phyloP scores from a whole-genome alignment of 2,329 filamentous ascomycete genomes.

The Fusarium globosum region DNA sequence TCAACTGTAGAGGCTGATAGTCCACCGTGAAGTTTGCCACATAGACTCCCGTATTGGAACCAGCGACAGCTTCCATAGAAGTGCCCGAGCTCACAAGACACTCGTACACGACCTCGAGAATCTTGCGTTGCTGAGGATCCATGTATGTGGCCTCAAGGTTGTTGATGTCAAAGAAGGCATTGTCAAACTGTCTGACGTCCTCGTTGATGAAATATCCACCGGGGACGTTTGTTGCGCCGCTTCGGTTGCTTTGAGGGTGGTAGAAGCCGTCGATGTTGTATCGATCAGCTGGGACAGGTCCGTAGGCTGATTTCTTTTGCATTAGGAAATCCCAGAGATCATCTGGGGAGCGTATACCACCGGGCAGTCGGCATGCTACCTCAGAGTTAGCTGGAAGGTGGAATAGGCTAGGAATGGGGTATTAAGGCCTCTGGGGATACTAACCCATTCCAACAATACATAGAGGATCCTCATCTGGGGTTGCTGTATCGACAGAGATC shows the following conservation, averaged over 20 bases:
- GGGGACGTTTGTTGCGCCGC: background rate
- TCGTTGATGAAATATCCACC: background rate
- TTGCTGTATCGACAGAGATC: accelerated
- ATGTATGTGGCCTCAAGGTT: background rate
- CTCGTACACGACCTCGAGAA: background rate
- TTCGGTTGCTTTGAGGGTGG: background rate
- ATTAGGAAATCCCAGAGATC: background rate
- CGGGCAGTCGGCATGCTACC: background rate
- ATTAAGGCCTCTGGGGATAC: accelerated
- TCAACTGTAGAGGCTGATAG: background rate
- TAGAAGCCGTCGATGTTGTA: background rate
- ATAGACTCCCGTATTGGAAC: background rate
- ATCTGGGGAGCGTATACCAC: background rate
- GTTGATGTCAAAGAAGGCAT: background rate
- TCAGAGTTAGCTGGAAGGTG: accelerated
- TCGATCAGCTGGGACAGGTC: background rate
- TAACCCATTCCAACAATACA: background rate
- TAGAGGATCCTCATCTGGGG: background rate
- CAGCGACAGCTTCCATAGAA: background rate
- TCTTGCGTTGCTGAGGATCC: background rate
- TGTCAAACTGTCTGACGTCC: background rate
- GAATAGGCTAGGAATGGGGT: too few relatives aligned
- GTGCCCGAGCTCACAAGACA: background rate
- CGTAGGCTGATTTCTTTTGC: background rate
- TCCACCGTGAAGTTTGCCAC: background rate